Conservation (phyloP, 2,329 filamentous ascomycete genomes). For the Pezicula rhizophila region DNA sequence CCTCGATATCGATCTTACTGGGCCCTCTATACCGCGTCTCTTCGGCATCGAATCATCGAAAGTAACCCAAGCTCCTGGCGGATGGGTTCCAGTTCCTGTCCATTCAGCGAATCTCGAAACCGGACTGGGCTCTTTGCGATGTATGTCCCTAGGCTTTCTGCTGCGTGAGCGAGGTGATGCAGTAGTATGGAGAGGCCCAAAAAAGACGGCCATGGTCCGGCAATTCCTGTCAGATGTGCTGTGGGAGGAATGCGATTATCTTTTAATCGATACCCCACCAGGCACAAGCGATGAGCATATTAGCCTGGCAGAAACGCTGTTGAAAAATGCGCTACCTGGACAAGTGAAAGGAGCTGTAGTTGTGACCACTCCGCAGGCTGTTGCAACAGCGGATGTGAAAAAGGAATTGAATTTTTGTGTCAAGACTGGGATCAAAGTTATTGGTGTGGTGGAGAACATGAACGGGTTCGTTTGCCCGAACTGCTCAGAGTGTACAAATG, state of each 20-base stretch:
- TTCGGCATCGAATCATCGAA: conserved; percentile 85
- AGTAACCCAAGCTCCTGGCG: conserved; percentile 83
- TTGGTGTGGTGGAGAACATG: conserved; percentile 98
- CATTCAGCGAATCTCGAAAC: conserved; percentile 52
- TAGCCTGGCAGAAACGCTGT: conserved; percentile 79
- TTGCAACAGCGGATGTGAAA: conserved; percentile 82
- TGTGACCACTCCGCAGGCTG: conserved; percentile 92
- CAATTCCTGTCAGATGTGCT: conserved; percentile 91
- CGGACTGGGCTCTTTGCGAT: conserved; percentile 60
- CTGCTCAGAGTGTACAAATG: conserved; percentile 80
- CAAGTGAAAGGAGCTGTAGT: conserved; percentile 84
- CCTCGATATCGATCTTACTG: conserved; percentile 92
- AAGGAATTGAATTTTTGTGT: conserved; percentile 85
- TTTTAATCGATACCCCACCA: conserved; percentile 92
- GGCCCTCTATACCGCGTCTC: conserved; percentile 92
- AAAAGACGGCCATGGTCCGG: conserved; percentile 98
- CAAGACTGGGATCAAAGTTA: conserved; percentile 74
- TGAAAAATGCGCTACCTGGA: conserved; percentile 54
- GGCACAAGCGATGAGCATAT: conserved; percentile 98
- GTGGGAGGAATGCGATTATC: conserved; percentile 83
- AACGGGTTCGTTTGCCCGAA: conserved; percentile 79
- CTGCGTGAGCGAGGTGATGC: conserved; percentile 78
- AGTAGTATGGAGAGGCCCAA: conserved; percentile 94
- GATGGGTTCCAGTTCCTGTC: conserved; percentile 86
- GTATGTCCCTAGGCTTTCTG: conserved; percentile 92